Conservation (phyloP, 495 filamentous ascomycete genomes). For the Annulohypoxylon bovei region DNA sequence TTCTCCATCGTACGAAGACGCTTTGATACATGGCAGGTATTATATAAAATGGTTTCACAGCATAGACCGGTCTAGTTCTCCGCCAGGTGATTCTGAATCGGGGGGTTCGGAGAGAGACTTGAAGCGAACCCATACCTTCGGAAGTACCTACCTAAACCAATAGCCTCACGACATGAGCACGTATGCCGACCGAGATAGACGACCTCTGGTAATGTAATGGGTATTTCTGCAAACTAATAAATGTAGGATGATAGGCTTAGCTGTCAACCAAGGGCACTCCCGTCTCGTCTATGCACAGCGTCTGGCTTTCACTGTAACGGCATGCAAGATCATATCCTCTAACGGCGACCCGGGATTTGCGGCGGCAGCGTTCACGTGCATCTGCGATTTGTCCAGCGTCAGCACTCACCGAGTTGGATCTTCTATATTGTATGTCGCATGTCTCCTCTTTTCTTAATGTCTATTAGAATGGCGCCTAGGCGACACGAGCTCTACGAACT, state of each 20-base stretch:
- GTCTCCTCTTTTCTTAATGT: conserved; percentile 7
- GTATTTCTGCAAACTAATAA: conserved; percentile 14
- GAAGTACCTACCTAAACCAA: conserved; percentile 41
- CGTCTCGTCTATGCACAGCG: conserved; percentile 19
- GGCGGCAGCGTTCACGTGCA: conserved; percentile 37
- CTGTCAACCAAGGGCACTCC: conserved; percentile 19
- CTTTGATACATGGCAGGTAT: neutral
- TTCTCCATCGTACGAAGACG: conserved; percentile 16
- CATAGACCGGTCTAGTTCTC: conserved; percentile 35
- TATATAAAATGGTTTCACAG: conserved; percentile 32
- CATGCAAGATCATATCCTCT: conserved; percentile 32
- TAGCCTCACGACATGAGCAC: conserved; percentile 9
- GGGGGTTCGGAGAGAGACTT: conserved; percentile 15
- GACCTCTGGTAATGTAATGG: conserved; percentile 14
- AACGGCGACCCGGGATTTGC: conserved; percentile 29
- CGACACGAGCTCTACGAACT: conserved; percentile 9
- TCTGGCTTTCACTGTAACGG: conserved; percentile 20
- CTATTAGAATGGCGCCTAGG: neutral
- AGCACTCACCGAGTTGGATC: conserved; percentile 16
- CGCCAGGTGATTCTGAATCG: conserved; percentile 11
- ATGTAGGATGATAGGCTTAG: conserved; percentile 2
- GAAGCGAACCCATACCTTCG: conserved; percentile 27
- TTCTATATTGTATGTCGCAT: conserved; percentile 4
- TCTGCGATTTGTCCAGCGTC: conserved; percentile 28
- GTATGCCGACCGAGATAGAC: neutral